Evolutionary conservation across 495 filamentous ascomycete species (phyloP).

Genomic region (Penicillium steckii): DNA sequence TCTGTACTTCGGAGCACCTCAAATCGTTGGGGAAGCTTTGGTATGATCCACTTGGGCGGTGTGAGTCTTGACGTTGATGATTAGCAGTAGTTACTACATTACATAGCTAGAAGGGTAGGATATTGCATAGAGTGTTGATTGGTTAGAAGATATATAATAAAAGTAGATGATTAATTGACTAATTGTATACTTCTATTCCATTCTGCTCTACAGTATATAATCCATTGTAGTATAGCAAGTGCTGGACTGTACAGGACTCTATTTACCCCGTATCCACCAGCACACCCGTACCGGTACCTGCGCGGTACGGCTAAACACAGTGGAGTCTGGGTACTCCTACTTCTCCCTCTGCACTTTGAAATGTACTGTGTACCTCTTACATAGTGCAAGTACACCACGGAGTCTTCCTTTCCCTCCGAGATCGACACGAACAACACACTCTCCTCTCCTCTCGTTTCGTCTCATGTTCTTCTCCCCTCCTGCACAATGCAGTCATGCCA

Average conservation of each 20-base stretch:
- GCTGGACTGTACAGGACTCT: conserved; percentile 3
- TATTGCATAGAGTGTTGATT: background rate
- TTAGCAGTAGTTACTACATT: background rate
- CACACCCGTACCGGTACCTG: conserved; percentile 9
- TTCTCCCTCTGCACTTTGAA: no score
- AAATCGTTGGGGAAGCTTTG: conserved; percentile 36
- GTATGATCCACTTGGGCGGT: conserved; percentile 28
- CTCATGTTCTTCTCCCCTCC: conserved; percentile 1
- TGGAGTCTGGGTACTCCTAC: background rate
- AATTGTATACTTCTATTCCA: no score
- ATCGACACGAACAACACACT: background rate
- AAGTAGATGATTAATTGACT: no score
- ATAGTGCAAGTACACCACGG: background rate
- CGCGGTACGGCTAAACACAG: background rate
- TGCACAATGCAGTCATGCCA: conserved; percentile 11
- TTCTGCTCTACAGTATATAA: no score
- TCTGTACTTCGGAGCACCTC: background rate
- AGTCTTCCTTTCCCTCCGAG: conserved; percentile 1
- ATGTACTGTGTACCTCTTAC: background rate
- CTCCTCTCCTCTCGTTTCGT: background rate
- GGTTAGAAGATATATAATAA: no score
- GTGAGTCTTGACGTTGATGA: conserved; percentile 6
- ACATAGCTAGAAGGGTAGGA: background rate
- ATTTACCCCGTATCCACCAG: conserved; percentile 27
- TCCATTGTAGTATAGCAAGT: background rate